A percentile compares a stretch with the other conserved stretches of the same genome.
Conservation (phyloP, 2,329 filamentous ascomycete species). For the Lizonia empirigonia region DNA sequence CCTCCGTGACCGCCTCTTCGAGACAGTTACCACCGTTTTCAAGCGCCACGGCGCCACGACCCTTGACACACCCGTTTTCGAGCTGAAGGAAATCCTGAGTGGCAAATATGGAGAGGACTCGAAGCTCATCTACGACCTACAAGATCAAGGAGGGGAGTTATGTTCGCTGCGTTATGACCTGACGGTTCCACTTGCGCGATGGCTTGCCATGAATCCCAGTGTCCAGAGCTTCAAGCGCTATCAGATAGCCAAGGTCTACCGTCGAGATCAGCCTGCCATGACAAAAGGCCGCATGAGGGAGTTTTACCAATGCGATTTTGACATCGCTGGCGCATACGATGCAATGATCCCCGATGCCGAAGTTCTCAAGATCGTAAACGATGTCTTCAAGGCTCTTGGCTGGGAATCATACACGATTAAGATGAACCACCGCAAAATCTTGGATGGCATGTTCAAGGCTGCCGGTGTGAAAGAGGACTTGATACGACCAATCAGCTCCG, state of each 20-base stretch:
- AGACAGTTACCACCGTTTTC: conserved; percentile 43
- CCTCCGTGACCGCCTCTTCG: conserved; percentile 45
- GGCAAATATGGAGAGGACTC: conserved; percentile 93
- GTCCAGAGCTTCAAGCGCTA: conserved; percentile 89
- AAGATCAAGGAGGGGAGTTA: conserved; percentile 85
- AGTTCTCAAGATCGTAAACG: conserved; percentile 80
- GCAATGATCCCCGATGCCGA: conserved; percentile 92
- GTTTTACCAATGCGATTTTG: conserved; percentile 97
- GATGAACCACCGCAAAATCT: conserved; percentile 91
- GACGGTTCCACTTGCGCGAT: conserved; percentile 89
- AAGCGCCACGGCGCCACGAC: conserved; percentile 48
- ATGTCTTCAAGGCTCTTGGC: conserved; percentile 81
- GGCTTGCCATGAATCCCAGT: conserved; percentile 86
- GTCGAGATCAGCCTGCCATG: conserved; percentile 76
- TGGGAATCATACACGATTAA: conserved; percentile 85
- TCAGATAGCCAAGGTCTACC: conserved; percentile 92
- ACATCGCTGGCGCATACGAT: conserved; percentile 85
- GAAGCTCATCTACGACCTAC: conserved; percentile 88
- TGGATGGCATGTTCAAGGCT: conserved; percentile 90
- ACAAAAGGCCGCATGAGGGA: conserved; percentile 92
- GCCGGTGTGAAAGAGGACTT: conserved; percentile 87
- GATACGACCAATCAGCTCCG: conserved; percentile 86
- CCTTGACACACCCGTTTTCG: conserved; percentile 72
- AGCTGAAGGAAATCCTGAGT: conserved; percentile 82
- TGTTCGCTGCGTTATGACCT: conserved; percentile 85